phyloP scores from a whole-genome alignment of 2,329 filamentous ascomycete species.

The Karstenula rhodostoma region DNA sequence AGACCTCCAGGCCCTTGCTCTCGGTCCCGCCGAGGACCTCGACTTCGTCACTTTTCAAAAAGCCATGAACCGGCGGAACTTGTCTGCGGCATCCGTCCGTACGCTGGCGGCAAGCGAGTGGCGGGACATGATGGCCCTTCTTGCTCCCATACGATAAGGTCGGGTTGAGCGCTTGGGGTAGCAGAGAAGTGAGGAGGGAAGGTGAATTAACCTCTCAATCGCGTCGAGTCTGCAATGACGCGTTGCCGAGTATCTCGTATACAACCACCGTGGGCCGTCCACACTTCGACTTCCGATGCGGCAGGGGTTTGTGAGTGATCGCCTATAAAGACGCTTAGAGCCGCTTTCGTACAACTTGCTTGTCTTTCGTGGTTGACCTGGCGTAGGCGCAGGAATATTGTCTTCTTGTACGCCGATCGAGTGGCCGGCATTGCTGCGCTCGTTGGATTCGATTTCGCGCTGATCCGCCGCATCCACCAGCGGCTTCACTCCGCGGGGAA shows the following conservation, averaged over 20 bases:
- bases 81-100: conserved; percentile 43
- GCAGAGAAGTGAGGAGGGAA: no score
- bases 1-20: conserved; percentile 11
- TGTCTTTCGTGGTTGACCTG: conserved; percentile 92
- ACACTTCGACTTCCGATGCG: no score
- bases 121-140: conserved; percentile 42
- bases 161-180: no score
- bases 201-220: no score
- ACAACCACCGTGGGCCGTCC: no score
- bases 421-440: conserved; percentile 54
- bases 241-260: no score
- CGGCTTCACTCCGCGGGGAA: conserved; percentile 4
- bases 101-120: conserved; percentile 40
- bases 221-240: no score
- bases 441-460: conserved; percentile 85
- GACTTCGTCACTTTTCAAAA: no score
- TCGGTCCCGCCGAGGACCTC: conserved; percentile 13
- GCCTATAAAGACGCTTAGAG: no score
- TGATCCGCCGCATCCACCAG: background rate
- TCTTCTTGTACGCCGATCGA: conserved; percentile 80
- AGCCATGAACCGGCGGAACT: no score
- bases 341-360: conserved; percentile 78
- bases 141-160: no score
- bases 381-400: conserved; percentile 92
- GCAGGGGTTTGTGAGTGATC: no score